phyloP scores from a whole-genome alignment of 225 moss, liverwort and hornwort genomes.

The Physcomitrium patens region DNA sequence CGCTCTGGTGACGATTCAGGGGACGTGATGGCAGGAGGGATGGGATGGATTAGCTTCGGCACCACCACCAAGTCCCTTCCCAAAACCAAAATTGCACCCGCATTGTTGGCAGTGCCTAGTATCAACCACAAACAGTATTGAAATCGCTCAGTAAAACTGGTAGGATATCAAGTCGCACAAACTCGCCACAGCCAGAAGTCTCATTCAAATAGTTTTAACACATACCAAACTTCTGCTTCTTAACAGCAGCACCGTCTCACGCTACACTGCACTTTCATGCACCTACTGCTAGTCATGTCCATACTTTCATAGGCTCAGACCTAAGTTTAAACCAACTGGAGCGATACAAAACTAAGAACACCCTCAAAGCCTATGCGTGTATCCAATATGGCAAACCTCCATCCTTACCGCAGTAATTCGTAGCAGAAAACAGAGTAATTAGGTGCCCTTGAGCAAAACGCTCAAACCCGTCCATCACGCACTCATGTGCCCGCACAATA shows the following conservation, averaged over 20 bases:
- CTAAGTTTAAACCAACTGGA: background rate
- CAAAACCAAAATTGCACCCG: slow-evolving; percentile 83
- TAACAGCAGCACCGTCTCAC: background rate
- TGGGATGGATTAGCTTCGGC: slow-evolving; percentile 85
- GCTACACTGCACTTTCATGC: background rate
- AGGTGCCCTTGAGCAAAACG: slow-evolving; percentile 91
- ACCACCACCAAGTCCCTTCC: slow-evolving; percentile 89
- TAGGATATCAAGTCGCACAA: background rate
- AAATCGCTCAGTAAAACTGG: background rate
- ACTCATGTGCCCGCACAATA: slow-evolving; percentile 86
- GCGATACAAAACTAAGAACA: background rate
- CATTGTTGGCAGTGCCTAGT: slow-evolving; percentile 89
- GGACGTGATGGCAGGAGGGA: slow-evolving; percentile 74
- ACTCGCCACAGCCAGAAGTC: too few relatives aligned
- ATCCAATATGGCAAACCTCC: background rate
- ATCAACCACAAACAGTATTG: background rate
- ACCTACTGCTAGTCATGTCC: too few relatives aligned
- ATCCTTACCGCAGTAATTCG: slow-evolving; percentile 81
- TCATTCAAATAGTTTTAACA: too few relatives aligned
- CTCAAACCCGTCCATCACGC: slow-evolving; percentile 95
- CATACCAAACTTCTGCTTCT: too few relatives aligned
- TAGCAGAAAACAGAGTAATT: slow-evolving; percentile 85
- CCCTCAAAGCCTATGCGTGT: background rate
- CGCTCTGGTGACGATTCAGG: slow-evolving; percentile 78
- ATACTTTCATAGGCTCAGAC: slow-evolving; percentile 5